A percentile compares a stretch with the other conserved stretches of the same genome.
Conservation (phyloP, 768 basidiomycete genomes). For the Dentipellis fragilis region DNA sequence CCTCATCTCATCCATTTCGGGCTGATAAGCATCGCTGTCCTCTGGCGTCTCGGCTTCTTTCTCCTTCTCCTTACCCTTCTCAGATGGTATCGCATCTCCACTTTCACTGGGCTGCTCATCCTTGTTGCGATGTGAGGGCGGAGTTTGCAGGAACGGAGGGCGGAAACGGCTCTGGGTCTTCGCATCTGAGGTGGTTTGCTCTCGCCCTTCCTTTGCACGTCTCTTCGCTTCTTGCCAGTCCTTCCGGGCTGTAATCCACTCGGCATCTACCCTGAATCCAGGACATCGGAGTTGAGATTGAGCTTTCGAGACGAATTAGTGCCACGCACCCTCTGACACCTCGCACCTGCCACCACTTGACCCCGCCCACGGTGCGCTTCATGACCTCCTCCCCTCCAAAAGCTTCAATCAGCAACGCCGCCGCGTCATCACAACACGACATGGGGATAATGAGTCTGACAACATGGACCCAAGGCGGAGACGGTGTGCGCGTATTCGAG, state of each 20-base stretch:
- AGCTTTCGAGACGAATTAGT: too few species aligned
- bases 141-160: not conserved
- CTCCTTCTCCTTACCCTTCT: constrained; percentile 10
- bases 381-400: constrained; percentile 77
- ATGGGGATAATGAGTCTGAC: constrained; percentile 65
- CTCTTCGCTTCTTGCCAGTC: constrained; percentile 68
- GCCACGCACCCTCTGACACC: constrained; percentile 61
- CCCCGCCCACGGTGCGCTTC: constrained; percentile 70
- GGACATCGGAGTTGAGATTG: not conserved
- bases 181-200: not conserved
- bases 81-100: constrained; percentile 3
- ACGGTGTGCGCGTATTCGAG: constrained; percentile 71
- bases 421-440: constrained; percentile 66
- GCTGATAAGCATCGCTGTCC: constrained; percentile 33
- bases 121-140: constrained; percentile 2
- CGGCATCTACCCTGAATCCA: constrained; percentile 56
- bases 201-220: constrained; percentile 23
- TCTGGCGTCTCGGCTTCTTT: constrained; percentile 16
- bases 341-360: constrained; percentile 97
- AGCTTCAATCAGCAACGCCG: constrained; percentile 59
- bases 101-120: not conserved
- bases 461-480: constrained; percentile 77
- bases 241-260: constrained; percentile 83
- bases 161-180: not conserved
- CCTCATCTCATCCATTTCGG: constrained; percentile 74